Base-by-base conservation (phyloP, 768 basidiomycete species). In the Phylloporus arenicola region DNA sequence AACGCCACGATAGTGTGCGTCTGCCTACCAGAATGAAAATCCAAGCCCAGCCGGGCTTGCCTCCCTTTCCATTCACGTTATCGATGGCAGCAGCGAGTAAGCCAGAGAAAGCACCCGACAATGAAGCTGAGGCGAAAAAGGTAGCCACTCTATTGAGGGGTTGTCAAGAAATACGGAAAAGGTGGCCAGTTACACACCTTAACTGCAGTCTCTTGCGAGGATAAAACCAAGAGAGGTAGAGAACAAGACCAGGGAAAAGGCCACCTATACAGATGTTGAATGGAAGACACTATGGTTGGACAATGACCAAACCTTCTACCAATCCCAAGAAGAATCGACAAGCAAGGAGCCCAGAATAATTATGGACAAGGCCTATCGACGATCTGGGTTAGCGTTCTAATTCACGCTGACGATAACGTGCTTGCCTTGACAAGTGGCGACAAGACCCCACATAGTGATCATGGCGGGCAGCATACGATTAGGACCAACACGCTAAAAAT, bases 391-490 rank as follows among this genome's bases (percentile, higher is more conserved):
- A 29, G 25, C 29, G 19, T 38, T 20, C 6, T 29, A n/a, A 16
- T 10, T 6, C 44, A 45, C 10, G 33, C 14, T n/a, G 33, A 24
- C 14, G 14, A 22, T 11, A 14, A n/a, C 30, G n/a, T 29, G 7
- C 30, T 52, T 22, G 75, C 82, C 83, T 74, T 87, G 84, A 40
- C 80, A 68, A 9, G 81, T 73, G 10, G 77, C 74, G 13, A 82
- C 75, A n/a, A 85, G 42, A n/a, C 86, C 86, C 85, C 86, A 88
- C 1, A 79, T 57, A 0, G 77, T 74, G 43, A 86, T 65, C 75
- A 86, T 79, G 1, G 77, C 64, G 0, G 86, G 85, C 61, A 84
- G 73, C 42, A 79, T 65, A 50, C 79, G 73, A n/a, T 82, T 75
- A 2, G 84, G 80, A 3, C 82, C 78, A 40, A 75, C 53, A 50